Conservation (phyloP, 495 filamentous ascomycete species). For the Daldinia bambusicola region DNA sequence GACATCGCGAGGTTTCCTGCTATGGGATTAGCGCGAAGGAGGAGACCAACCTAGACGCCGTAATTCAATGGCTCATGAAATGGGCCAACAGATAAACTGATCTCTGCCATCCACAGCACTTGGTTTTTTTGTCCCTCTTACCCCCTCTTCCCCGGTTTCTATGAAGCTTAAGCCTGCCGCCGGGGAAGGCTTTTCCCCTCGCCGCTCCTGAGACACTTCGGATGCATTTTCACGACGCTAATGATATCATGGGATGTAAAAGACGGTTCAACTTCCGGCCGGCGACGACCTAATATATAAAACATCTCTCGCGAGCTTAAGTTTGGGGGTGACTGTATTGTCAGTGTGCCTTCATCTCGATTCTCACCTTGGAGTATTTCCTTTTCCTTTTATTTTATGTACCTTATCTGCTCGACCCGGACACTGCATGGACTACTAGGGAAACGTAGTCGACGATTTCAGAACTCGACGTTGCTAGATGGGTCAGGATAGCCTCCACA, state of each 20-base stretch:
- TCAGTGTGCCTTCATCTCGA: constrained; percentile 42
- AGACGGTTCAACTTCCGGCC: constrained; percentile 55
- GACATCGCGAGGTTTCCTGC: constrained; percentile 94
- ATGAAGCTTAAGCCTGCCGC: constrained; percentile 18
- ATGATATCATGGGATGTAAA: constrained; percentile 50
- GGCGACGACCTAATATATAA: constrained; percentile 59
- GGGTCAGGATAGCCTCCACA: constrained; percentile 31
- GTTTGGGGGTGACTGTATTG: constrained; percentile 36
- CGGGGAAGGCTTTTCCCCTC: constrained; percentile 16
- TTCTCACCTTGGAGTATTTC: constrained; percentile 35
- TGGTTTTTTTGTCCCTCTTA: constrained; percentile 16
- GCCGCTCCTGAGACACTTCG: constrained; percentile 40
- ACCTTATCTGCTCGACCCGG: constrained; percentile 42
- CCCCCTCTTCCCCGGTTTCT: constrained; percentile 26
- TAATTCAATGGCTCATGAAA: constrained; percentile 95
- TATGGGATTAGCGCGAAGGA: constrained; percentile 99
- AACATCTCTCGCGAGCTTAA: constrained; percentile 49
- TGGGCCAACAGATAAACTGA: constrained; percentile 69
- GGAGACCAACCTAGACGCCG: constrained; percentile 97
- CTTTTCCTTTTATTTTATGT: constrained; percentile 35
- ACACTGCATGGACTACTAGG: constrained; percentile 42
- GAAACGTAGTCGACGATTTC: constrained; percentile 43
- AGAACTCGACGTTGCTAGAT: constrained; percentile 43
- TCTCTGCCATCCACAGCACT: constrained; percentile 19
- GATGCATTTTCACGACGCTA: constrained; percentile 50